Evolutionary conservation across 768 basidiomycete species (phyloP).

Genomic region (Asterophora parasitica): DNA sequence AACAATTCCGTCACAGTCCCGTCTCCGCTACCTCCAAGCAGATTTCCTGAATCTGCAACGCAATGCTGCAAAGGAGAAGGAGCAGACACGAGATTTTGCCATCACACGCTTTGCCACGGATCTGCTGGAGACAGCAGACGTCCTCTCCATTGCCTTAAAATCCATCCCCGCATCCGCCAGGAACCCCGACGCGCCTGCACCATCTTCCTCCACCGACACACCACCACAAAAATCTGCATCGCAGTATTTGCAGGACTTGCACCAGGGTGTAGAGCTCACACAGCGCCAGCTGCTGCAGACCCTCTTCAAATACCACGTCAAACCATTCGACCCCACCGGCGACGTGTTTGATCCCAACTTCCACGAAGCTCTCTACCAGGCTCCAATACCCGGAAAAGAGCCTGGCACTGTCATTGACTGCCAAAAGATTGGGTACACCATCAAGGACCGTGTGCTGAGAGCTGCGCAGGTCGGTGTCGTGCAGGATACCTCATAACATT

Average conservation of each 20-base stretch:
- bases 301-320: slow-evolving; percentile 87
- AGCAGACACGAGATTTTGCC: slow-evolving; percentile 89
- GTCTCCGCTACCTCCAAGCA: slow-evolving; percentile 87
- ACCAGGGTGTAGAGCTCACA: slow-evolving; percentile 88
- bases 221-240: slow-evolving; percentile 48
- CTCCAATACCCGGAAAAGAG: slow-evolving; percentile 83
- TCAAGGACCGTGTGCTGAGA: slow-evolving; percentile 89
- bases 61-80: slow-evolving; percentile 85
- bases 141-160: slow-evolving; percentile 79
- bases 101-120: slow-evolving; percentile 89
- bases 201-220: slow-evolving; percentile 22
- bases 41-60: slow-evolving; percentile 95
- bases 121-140: slow-evolving; percentile 87
- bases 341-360: slow-evolving; percentile 92
- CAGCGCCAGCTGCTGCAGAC: slow-evolving; percentile 86
- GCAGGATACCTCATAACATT: slow-evolving; percentile 51
- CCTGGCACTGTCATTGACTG: slow-evolving; percentile 89
- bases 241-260: slow-evolving; percentile 62
- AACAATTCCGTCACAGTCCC: slow-evolving; percentile 47
- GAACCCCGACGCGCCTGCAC: slow-evolving; percentile 20
- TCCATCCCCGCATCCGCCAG: slow-evolving; percentile 59
- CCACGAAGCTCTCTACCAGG: slow-evolving; percentile 95
- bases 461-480: slow-evolving; percentile 97
- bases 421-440: slow-evolving; percentile 87
- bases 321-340: slow-evolving; percentile 87